Percentiles rank a stretch among this genome's conserved stretches.
Conservation (phyloP, 1,284 basidiomycete genomes). For the Hortiboletus rubellus region DNA sequence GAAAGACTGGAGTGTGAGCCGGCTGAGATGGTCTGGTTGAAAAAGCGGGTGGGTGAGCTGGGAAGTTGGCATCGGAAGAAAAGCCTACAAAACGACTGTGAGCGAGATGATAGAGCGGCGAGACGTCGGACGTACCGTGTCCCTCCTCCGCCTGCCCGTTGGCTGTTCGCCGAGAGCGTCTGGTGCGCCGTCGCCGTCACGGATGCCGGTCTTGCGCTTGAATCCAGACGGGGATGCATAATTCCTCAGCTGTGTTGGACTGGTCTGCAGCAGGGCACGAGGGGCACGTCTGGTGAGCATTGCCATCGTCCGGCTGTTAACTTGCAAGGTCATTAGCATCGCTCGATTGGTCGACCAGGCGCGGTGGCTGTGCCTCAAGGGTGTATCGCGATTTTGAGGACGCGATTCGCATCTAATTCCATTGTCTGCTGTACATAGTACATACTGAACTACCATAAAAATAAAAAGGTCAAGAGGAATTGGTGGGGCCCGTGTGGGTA, state of each 20-base stretch:
- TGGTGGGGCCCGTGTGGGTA: too few relatives aligned
- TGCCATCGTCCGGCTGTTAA: conserved; percentile 11
- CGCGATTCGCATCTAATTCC: too few relatives aligned
- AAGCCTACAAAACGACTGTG: conserved; percentile 23
- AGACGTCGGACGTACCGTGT: conserved; percentile 16
- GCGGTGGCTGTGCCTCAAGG: too few relatives aligned
- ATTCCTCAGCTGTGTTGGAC: conserved; percentile 1
- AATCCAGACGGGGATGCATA: conserved; percentile 29
- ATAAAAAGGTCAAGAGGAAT: too few relatives aligned
- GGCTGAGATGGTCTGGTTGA: conserved; percentile 56
- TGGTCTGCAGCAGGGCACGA: conserved; percentile 1
- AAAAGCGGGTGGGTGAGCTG: conserved; percentile 54
- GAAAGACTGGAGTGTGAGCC: conserved; percentile 50
- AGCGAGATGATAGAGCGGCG: neutral
- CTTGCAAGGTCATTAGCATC: neutral
- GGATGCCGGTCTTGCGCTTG: conserved; percentile 23
- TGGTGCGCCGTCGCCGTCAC: conserved; percentile 8
- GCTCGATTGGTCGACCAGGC: too few relatives aligned
- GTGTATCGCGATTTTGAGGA: too few relatives aligned
- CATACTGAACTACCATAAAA: too few relatives aligned
- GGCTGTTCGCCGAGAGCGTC: conserved; percentile 25
- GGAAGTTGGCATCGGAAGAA: conserved; percentile 33
- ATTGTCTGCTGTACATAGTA: too few relatives aligned
- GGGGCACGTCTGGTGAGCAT: conserved; percentile 17
- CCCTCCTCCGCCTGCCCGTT: conserved; percentile 28